Base-by-base conservation (phyloP, 257 asterid genomes). In the Henckelia pumila region DNA sequence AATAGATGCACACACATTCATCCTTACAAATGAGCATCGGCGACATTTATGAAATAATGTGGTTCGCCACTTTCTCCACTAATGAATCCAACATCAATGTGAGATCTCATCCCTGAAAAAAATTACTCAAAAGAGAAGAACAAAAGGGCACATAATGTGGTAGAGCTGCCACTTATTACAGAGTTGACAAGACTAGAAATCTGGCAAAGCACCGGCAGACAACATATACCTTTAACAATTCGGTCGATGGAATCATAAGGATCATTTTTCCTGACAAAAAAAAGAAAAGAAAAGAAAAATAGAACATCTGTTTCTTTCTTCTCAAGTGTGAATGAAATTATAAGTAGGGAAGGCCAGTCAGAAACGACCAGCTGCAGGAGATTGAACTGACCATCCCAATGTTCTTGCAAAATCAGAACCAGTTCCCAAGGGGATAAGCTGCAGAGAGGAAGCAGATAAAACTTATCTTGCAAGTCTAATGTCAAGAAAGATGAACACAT, bases 331-430 rank as follows among this genome's bases (percentile, higher is more conserved):
- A 47, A 69, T 59, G 29, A 52, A 49, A 47, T 72, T 76, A 19
- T 29, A 44, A 50, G 29, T 55, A 37, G 44, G 0, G 4, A 37
- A 50, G 63, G 59, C 13, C 47, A 49, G 13, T 20, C 8, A 56
- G 50, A 65, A 47, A 67, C 53, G 73, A 81, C 57, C 61, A 68
- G 71, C 63, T 71, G 22, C 63, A 68, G 73, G 77, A 68, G 71
- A 75, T 35, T 72, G 40, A 68, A 77, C 91, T 79, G 37, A 91
- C 98, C 95, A 91, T 66, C 95, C 89, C 75, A 86, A 79, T 57
- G 98, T 89, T 79, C 96, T 85, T 59, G 96, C 94, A 70, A 88
- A 91, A 78, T 91, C 98, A 37, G 96, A 91, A 79, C 94, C 98
- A 71, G 96, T 91, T 73, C 98, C 98, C 80, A 91, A 76, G 49